Conservation (phyloP, 192 early-diverging fungal species). For the Phlyctochytrium arcticum region DNA sequence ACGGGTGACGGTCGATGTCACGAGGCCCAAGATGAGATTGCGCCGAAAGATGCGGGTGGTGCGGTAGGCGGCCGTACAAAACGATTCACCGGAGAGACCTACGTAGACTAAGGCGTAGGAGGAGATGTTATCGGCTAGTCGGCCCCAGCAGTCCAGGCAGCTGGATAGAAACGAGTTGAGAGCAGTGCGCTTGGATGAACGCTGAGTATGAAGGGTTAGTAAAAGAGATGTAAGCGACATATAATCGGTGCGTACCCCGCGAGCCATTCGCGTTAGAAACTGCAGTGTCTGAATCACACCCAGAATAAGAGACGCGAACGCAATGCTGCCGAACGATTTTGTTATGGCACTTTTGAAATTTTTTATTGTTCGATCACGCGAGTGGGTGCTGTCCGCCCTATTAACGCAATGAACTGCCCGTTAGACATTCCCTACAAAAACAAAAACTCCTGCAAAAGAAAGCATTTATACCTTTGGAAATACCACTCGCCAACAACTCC, state of each 20-base stretch:
- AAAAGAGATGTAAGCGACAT: slow-evolving; percentile 3
- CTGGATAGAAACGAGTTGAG: slow-evolving; percentile 6
- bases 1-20: slow-evolving; percentile 49
- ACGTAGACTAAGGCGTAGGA: slow-evolving; percentile 66
- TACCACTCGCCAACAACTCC: slow-evolving; percentile 79
- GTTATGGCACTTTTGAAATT: slow-evolving; percentile 44
- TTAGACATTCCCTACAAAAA: too few species aligned
- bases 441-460: too few species aligned
- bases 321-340: slow-evolving; percentile 62
- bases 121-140: slow-evolving; percentile 28
- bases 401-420: neutral
- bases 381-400: slow-evolving; percentile 17
- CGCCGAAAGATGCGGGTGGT: slow-evolving; percentile 71
- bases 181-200: slow-evolving; percentile 11
- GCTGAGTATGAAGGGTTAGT: neutral
- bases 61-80: slow-evolving; percentile 48
- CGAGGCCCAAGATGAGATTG: slow-evolving; percentile 65
- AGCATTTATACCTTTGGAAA: slow-evolving; percentile 59
- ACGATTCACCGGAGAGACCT: slow-evolving; percentile 66
- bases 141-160: slow-evolving; percentile 15
- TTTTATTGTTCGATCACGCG: slow-evolving; percentile 31
- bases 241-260: slow-evolving; percentile 8
- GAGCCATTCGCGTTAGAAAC: slow-evolving; percentile 50
- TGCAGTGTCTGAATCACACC: slow-evolving; percentile 52
- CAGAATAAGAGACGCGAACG: slow-evolving; percentile 59